Evolutionary conservation across 345 rosid genomes (phyloP), one percentile per base, ranked within the genome.

Genomic region (Hibiscus tridactylites): DNA sequence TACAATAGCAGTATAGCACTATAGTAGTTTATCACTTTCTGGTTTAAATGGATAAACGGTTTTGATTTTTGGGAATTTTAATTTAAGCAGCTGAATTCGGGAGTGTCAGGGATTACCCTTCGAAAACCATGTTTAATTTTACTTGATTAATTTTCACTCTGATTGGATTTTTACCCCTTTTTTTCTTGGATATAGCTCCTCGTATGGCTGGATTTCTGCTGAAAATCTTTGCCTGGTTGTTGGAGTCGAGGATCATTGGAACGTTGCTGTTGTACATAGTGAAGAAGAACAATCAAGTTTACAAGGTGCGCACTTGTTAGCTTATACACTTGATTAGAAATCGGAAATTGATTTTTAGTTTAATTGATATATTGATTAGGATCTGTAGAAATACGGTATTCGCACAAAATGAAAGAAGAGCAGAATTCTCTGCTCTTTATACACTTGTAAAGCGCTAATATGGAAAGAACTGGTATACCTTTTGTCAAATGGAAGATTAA

Each of bases 151-250:
- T 12, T 29, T 24, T 79, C 56, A 33, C 0, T 3, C 11, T 46
- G 19, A 7, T 11, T 16, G 5, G 46, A 42, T 42, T 42, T 42
- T 42, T 42, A 42, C 46, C 0, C 0, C 5, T 57, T 24, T 57
- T 9, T 58, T 26, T 58, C 26, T 28, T 10, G 61, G 26, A 57
- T 42, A 31, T 60, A 90, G 92, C 92, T 57, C 96, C 92, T 9
- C 83, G 96, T 19, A 74, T 86, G 96, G 89, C 92, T 8, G 92
- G 95, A 71, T 74, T 90, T 57, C 71, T 87, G 57, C 87, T 84
- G 28, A 87, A 86, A 68, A 49, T 87, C 0, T 87, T 86, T 19
- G 85, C 76, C 66, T 87, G 95, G 95, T 79, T 87, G 56, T 52
- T 90, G 78, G 92, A 90, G 71, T 79, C 78, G 5, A 68, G 74